A percentile compares a stretch with the other conserved stretches of the same genome.
These are phyloP conservation scores for Dendrobium catenatum DNA, from an alignment of 106 monocot species.

Conservation along the genomic window DNA sequence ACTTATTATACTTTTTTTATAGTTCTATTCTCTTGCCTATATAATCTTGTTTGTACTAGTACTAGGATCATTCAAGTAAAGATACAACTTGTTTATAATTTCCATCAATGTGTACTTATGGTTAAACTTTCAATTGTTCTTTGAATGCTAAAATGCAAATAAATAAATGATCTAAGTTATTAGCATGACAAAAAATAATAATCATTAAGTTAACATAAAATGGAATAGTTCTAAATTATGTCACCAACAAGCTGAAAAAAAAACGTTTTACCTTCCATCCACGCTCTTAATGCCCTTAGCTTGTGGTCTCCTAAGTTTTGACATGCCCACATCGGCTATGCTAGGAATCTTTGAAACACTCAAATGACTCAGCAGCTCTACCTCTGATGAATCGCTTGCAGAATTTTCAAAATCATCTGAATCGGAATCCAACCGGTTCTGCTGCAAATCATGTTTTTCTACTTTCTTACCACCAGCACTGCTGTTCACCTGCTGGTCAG, in stretches of 20 bases:
- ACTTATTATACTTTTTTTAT: too few relatives aligned
- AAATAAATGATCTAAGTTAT: too few relatives aligned
- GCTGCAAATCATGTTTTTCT: constrained; percentile 11
- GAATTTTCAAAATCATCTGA: constrained; percentile 57
- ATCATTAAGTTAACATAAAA: background rate
- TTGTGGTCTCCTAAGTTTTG: constrained; percentile 34
- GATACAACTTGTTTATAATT: too few relatives aligned
- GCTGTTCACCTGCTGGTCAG: constrained; percentile 17
- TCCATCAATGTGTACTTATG: too few relatives aligned
- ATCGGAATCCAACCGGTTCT: constrained; percentile 22
- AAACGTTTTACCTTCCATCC: constrained; percentile 27
- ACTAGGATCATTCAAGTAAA: too few relatives aligned
- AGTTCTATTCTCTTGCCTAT: too few relatives aligned
- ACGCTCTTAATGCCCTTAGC: constrained; percentile 25
- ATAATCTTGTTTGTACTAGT: too few relatives aligned
- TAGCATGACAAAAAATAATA: background rate
- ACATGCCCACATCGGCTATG: constrained; percentile 12
- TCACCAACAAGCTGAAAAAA: too few relatives aligned
- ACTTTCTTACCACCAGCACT: constrained; percentile 11
- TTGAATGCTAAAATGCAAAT: too few relatives aligned
- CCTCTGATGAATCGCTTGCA: constrained; percentile 64
- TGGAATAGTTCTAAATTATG: background rate
- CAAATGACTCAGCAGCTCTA: constrained; percentile 33
- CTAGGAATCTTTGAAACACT: constrained; percentile 23
- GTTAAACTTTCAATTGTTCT: too few relatives aligned